A percentile compares a stretch with the other conserved stretches of the same genome.
Conservation (phyloP, 2,329 filamentous ascomycete species). For the Exophiala sideris region DNA sequence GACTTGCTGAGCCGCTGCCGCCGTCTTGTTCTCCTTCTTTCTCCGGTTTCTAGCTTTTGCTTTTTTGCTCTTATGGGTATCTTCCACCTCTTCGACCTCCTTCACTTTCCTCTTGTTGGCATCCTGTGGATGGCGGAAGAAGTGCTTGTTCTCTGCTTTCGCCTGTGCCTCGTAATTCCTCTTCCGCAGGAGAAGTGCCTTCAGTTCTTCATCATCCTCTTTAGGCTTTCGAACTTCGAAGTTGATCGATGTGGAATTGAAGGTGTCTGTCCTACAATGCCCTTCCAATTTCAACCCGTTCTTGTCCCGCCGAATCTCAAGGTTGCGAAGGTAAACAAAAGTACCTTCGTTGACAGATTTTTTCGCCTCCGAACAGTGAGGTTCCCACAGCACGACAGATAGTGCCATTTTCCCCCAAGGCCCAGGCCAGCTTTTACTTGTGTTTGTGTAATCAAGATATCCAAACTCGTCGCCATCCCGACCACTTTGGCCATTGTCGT, state of each 20-base stretch:
- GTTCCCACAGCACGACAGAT: slow-evolving; percentile 67
- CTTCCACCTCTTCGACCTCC: slow-evolving; percentile 28
- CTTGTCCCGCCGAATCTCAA: slow-evolving; percentile 62
- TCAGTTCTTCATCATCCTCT: slow-evolving; percentile 45
- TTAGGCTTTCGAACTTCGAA: slow-evolving; percentile 51
- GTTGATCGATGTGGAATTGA: slow-evolving; percentile 52
- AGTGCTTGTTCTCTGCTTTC: slow-evolving; percentile 31
- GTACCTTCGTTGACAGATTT: slow-evolving; percentile 55
- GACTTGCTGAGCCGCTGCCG: slow-evolving; percentile 13
- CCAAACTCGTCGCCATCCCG: slow-evolving; percentile 55
- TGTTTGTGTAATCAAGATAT: slow-evolving; percentile 45
- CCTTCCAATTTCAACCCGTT: slow-evolving; percentile 64
- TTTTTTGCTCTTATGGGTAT: slow-evolving; percentile 28
- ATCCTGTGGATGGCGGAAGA: slow-evolving; percentile 22
- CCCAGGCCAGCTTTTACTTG: slow-evolving; percentile 58
- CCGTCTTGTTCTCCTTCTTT: slow-evolving; percentile 31
- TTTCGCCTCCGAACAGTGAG: slow-evolving; percentile 61
- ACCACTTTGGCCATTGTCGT: slow-evolving; percentile 32
- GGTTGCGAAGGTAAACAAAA: slow-evolving; percentile 65
- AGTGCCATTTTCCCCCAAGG: slow-evolving; percentile 71
- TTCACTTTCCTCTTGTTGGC: slow-evolving; percentile 27
- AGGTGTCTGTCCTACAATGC: slow-evolving; percentile 61
- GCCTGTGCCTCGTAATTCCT: slow-evolving; percentile 52
- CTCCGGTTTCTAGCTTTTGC: slow-evolving; percentile 22
- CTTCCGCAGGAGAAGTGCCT: slow-evolving; percentile 61